phyloP scores from a whole-genome alignment of 2,329 filamentous ascomycete genomes.

The Cladorrhinum sp. region DNA sequence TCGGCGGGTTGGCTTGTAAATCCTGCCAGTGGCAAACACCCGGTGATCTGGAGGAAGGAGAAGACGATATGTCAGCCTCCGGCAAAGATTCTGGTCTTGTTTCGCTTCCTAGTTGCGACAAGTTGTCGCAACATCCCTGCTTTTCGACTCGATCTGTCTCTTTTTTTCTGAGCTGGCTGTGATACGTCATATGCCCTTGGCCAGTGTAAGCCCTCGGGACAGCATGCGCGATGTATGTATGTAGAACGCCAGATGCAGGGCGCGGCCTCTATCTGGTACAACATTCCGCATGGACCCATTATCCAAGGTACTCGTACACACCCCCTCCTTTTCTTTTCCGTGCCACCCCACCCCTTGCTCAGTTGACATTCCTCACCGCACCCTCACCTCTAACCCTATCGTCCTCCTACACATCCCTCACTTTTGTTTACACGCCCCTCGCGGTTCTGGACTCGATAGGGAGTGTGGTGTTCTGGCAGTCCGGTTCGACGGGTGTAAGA shows the following conservation, averaged over 20 bases:
- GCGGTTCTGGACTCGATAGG: constrained; percentile 12
- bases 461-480: constrained; percentile 10
- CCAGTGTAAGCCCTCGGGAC: not conserved
- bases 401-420: constrained; percentile 10
- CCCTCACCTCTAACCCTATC: not conserved
- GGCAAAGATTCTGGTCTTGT: too few relatives aligned
- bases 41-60: too few relatives aligned
- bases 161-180: constrained; percentile 1
- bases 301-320: not conserved
- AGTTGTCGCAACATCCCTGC: not conserved
- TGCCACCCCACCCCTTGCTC: not conserved
- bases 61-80: too few relatives aligned
- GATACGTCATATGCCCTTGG: constrained; percentile 19
- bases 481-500: not conserved
- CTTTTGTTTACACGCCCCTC: constrained; percentile 10
- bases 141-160: constrained; percentile 4
- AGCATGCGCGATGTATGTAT: not conserved
- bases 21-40: too few relatives aligned
- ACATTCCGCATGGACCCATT: constrained; percentile 12
- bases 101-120: not conserved
- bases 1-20: not conserved
- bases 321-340: not conserved
- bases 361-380: constrained; percentile 12
- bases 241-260: constrained; percentile 8
- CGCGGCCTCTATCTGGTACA: not conserved